These are phyloP conservation scores for Vitis hybrid DNA, from an alignment of 177 flowering plant species.

Conservation along the genomic window DNA sequence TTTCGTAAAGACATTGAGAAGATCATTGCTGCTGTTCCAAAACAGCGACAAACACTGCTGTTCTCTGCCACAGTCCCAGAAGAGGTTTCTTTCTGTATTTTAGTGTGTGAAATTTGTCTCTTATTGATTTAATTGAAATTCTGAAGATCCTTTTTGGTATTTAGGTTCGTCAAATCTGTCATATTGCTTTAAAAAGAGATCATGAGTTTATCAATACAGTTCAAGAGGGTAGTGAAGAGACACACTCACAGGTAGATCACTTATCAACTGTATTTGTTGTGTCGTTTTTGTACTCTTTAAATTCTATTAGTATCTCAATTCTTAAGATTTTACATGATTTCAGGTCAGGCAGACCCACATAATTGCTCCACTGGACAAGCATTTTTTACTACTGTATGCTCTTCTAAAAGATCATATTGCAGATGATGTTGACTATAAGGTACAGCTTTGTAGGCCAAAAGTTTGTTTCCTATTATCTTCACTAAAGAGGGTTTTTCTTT, in stretches of 20 bases:
- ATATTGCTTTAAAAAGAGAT: constrained; percentile 89
- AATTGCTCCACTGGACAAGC: constrained; percentile 80
- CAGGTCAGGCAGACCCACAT: constrained; percentile 89
- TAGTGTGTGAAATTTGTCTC: background rate
- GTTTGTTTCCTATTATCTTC: background rate
- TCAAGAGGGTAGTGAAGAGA: constrained; percentile 90
- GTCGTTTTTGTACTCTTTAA: background rate
- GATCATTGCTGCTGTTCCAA: constrained; percentile 89
- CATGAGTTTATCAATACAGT: constrained; percentile 92
- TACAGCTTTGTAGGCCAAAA: constrained; percentile 14
- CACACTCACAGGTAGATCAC: constrained; percentile 77
- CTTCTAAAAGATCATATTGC: constrained; percentile 85
- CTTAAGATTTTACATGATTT: constrained; percentile 18
- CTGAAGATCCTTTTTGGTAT: constrained; percentile 18
- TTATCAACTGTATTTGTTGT: background rate
- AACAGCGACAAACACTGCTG: constrained; percentile 92
- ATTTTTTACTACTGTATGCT: constrained; percentile 65
- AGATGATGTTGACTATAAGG: constrained; percentile 92
- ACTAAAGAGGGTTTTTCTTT: no score
- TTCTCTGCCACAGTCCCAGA: constrained; percentile 97
- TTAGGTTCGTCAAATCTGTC: constrained; percentile 94
- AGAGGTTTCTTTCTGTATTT: constrained; percentile 54
- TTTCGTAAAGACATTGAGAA: constrained; percentile 93
- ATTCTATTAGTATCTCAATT: background rate
- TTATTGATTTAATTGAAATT: constrained; percentile 4